Percentiles rank a stretch among this genome's conserved stretches.
Conservation (phyloP, 2,329 filamentous ascomycete genomes). For the Diaporthe capsici region DNA sequence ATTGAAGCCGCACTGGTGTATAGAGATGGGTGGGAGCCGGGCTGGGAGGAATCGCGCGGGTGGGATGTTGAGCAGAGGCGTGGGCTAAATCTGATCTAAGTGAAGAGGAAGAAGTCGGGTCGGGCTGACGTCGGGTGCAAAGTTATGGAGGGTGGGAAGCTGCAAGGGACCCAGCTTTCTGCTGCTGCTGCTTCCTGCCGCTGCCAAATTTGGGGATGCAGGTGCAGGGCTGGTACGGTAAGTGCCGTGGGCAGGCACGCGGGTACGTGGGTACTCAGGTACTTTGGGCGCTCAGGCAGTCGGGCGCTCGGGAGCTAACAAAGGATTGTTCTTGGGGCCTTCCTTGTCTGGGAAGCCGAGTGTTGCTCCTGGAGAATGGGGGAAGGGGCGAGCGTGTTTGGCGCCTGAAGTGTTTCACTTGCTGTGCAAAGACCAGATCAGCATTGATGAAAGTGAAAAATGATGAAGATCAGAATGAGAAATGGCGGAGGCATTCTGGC, state of each 20-base stretch:
- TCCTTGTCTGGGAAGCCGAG: slow-evolving; percentile 23
- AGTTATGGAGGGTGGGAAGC: slow-evolving; percentile 5
- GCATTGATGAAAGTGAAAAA: background rate
- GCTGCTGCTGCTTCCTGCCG: slow-evolving; percentile 3
- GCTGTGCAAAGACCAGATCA: background rate
- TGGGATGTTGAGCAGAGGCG: background rate
- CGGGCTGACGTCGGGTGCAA: slow-evolving; percentile 26
- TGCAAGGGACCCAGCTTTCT: slow-evolving; percentile 32
- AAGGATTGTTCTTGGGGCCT: background rate
- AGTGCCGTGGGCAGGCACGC: slow-evolving; percentile 2
- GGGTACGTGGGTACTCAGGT: background rate
- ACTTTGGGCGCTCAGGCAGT: background rate
- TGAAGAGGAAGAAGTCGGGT: slow-evolving; percentile 27
- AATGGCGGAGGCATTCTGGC: background rate
- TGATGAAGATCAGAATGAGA: background rate
- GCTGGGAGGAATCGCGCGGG: background rate
- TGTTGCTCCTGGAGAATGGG: background rate
- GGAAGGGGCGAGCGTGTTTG: background rate
- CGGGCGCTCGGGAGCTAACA: slow-evolving; percentile 15
- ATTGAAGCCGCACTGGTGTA: background rate
- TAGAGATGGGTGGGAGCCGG: background rate
- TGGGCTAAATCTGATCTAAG: background rate
- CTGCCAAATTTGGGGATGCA: slow-evolving; percentile 22
- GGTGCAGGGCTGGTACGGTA: background rate
- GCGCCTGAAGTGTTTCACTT: slow-evolving; percentile 16